Base-by-base conservation (phyloP, 805 yeast species). In the Spathaspora hagerdaliae region DNA sequence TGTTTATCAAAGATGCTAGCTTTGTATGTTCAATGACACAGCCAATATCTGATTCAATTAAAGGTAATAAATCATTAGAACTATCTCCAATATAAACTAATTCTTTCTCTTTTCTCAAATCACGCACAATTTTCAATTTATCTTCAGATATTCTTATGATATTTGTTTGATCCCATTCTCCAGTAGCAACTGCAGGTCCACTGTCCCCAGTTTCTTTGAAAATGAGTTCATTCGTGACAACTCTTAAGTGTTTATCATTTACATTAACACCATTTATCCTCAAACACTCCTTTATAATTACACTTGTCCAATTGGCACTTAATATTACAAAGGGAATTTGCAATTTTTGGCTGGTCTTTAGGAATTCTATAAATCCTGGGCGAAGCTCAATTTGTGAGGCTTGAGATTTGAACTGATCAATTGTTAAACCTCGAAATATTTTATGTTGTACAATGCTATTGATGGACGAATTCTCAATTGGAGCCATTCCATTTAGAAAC, bases 291-390 rank as follows among this genome's bases (percentile, higher is more conserved):
- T 59, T 55, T 39, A 83, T 81, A 14, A 81, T 62, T 10, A 63
- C 15, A 1, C 71, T 66, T 7, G 85, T 76, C 88, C 88, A 83
- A 57, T 82, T 82, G 39, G 82, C 79, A 52, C 87, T 82, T 31
- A 82, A 52, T 1, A 83, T 65, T 7, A 63, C 59, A 1, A 77
- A 59, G 0, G 78, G 77, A 2, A 71, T 56, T 1, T 53, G 31
- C 39, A 44, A 33, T 7, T 14, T 24, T 15, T 43, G 31, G 53
- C 69, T 44, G 39, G 39, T n/a, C 37, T 47, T 34, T 32, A 68
- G 46, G 51, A 75, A 67, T 13, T 61, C 59, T 38, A 58, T 44
- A 53, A 76, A 74, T 0, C 78, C 79, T 0, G 59, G 60, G 24
- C 69, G 65, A 8, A 77, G 52, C 14, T 54, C 51, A 3, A 81